phyloP scores from a whole-genome alignment of 352 stramenopile species.

The Phytophthora ohioensis region DNA sequence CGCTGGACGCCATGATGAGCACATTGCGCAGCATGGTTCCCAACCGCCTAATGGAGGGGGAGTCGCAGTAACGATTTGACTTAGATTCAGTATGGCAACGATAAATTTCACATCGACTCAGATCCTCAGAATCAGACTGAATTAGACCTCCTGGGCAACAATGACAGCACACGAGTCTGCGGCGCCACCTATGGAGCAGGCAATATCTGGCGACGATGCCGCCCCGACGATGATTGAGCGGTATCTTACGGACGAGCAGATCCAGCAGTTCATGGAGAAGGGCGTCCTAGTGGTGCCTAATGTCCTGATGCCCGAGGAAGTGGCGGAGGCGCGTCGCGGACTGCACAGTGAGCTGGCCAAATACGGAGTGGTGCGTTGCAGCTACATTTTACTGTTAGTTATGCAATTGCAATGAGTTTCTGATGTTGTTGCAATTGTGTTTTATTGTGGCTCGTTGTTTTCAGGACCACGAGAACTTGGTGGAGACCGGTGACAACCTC shows the following conservation, averaged over 20 bases:
- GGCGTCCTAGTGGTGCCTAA: slow-evolving; percentile 84
- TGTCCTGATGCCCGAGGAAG: slow-evolving; percentile 66
- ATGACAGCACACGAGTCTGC: slow-evolving; percentile 31
- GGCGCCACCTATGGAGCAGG: slow-evolving; percentile 4
- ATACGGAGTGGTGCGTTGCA: slow-evolving; percentile 71
- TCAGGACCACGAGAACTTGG: slow-evolving; percentile 70
- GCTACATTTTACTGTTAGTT: neutral
- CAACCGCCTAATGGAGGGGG: slow-evolving; percentile 16
- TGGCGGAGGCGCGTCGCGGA: slow-evolving; percentile 58
- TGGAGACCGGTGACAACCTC: slow-evolving; percentile 67
- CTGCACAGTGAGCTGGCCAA: slow-evolving; percentile 73
- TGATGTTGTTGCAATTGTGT: slow-evolving; percentile 11
- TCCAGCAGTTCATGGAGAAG: slow-evolving; percentile 65
- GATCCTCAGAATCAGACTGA: slow-evolving; percentile 17
- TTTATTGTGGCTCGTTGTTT: neutral
- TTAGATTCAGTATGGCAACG: slow-evolving; percentile 8
- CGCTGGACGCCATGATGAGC: slow-evolving; percentile 92
- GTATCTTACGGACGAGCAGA: slow-evolving; percentile 62
- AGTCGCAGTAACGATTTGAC: slow-evolving; percentile 24
- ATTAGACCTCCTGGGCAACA: slow-evolving; percentile 1
- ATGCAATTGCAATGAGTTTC: slow-evolving; percentile 7
- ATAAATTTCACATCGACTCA: slow-evolving; percentile 35
- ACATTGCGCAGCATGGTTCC: slow-evolving; percentile 92
- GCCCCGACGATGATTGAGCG: slow-evolving; percentile 31
- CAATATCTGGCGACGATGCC: slow-evolving; percentile 27